Base-by-base conservation (phyloP, 2,329 filamentous ascomycete species). In the Camillea tinctor region DNA sequence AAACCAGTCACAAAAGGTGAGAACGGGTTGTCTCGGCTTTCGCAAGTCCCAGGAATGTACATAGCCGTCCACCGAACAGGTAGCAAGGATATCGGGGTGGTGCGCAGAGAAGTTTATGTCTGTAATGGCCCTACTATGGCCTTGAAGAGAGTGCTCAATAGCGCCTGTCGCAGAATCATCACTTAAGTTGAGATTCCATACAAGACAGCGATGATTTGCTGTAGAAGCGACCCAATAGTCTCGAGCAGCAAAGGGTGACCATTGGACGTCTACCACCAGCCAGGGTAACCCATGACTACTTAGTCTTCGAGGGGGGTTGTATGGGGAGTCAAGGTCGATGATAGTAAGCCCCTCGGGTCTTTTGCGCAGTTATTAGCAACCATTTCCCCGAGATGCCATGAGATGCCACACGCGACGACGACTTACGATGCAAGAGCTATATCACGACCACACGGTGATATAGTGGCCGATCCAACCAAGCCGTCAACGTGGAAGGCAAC, bases 81-180 rank as follows among this genome's bases (percentile, higher is more conserved):
- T 97, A 9, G 93, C 91, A 17, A 97, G 84, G 50, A 93, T 81
- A 71, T 97, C 93, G 0, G 93, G 92, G 71, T 97, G 91, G 68
- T 96, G 92, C 4, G 93, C 93, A 0, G 92, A 96, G 75, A 97
- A 97, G 74, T 97, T 97, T 74, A 97, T 93, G 73, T 97, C 93
- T 7, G 93, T 97, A 67, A 97, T 97, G 63, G 93, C 93, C 66
- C 94, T 85, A 52, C 87, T 91, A 74, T 92, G 93, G 1, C 89
- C 92, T 69, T 96, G 90, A 15, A 97, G 82, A 13, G 92, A 93
- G 74, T 94, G 90, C 74, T 97, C 92, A 64, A 97, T 93, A 49
- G 87, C 85, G 2, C 86, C 86, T 6, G 83, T 81, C 23, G 80
- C 78, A 0, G 90, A 91, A 68, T 94, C 91, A 67, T 92, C 88